Conservation (phyloP, 345 rosid species). For the Jatropha curcas region DNA sequence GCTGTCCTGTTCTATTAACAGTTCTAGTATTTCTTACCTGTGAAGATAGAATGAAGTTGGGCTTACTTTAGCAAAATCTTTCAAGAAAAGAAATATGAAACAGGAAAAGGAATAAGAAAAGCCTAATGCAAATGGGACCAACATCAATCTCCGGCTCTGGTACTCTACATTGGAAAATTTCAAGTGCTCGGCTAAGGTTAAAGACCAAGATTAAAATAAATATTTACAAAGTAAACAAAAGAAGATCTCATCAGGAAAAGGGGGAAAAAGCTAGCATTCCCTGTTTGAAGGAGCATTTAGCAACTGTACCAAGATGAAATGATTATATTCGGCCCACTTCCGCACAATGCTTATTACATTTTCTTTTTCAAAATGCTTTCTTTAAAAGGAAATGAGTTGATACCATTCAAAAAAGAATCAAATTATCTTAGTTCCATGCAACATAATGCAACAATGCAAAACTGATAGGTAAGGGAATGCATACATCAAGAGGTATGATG, state of each 20-base stretch:
- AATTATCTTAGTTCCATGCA: background rate
- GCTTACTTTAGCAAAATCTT: no score
- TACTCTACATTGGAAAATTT: background rate
- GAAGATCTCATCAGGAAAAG: background rate
- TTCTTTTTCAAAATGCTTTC: background rate
- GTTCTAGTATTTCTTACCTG: conserved; percentile 91
- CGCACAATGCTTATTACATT: no score
- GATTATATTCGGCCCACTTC: background rate
- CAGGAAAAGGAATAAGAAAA: background rate
- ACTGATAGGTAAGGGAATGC: background rate
- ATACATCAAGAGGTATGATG: background rate
- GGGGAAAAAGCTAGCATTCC: background rate
- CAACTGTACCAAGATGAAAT: background rate
- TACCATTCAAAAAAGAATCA: background rate
- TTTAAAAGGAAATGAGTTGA: background rate
- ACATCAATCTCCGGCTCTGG: background rate
- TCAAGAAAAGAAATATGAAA: background rate
- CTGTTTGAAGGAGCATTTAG: background rate
- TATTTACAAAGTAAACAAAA: background rate
- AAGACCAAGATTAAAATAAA: background rate
- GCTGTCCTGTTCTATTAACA: conserved; percentile 83
- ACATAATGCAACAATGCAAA: background rate
- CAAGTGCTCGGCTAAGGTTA: background rate
- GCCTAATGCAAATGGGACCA: background rate
- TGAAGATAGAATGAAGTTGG: background rate